Evolutionary conservation across 805 yeast species (phyloP).

Genomic region (Saccharomycopsis babjevae): DNA sequence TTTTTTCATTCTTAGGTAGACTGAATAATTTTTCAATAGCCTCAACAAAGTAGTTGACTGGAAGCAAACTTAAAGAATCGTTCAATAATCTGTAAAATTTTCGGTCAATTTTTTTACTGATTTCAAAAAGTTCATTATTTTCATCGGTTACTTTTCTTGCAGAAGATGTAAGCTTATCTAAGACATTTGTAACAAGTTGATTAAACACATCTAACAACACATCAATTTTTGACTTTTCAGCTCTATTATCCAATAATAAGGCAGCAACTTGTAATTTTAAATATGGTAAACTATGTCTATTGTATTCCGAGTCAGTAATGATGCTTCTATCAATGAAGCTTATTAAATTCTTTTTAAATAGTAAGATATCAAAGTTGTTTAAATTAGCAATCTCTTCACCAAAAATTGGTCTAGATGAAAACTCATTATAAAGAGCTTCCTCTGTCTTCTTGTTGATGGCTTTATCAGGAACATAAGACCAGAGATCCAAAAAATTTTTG

Average conservation of each 20-base stretch:
- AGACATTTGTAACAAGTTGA: conserved; percentile 21
- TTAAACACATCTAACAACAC: conserved; percentile 23
- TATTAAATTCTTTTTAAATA: conserved; percentile 41
- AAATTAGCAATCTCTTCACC: conserved; percentile 48
- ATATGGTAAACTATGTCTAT: conserved; percentile 31
- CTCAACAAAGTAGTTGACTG: conserved; percentile 60
- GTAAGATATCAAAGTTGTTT: conserved; percentile 36
- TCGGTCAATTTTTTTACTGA: conserved; percentile 24
- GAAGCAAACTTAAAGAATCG: conserved; percentile 57
- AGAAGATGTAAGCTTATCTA: conserved; percentile 12
- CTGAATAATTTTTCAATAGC: conserved; percentile 40
- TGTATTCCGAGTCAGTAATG: conserved; percentile 29
- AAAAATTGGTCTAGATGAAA: conserved; percentile 49
- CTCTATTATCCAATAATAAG: conserved; percentile 33
- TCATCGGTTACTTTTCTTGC: background rate
- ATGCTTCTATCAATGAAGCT: conserved; percentile 44
- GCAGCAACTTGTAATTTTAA: conserved; percentile 47
- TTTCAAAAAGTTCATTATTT: background rate
- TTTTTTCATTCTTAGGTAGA: conserved; percentile 21
- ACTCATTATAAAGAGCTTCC: conserved; percentile 28
- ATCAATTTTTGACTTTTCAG: conserved; percentile 15
- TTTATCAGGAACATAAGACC: conserved; percentile 29
- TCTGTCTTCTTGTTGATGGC: conserved; percentile 27
- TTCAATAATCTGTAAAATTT: conserved; percentile 48
- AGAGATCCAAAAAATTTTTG: conserved; percentile 35